phyloP scores from a whole-genome alignment of 192 early-diverging fungal species.

The Umbelopsis sp. region DNA sequence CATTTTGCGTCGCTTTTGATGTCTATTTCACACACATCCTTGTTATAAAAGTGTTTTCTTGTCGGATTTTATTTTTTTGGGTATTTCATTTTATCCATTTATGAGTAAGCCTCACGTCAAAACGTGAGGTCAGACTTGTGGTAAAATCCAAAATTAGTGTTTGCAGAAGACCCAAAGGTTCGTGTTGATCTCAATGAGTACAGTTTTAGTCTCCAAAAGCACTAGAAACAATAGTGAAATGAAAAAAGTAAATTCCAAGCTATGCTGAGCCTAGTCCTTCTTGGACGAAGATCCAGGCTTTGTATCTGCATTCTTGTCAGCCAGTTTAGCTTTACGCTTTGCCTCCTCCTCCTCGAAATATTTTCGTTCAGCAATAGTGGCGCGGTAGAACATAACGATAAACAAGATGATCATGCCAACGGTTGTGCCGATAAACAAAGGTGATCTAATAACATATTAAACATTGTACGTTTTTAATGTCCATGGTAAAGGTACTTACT shows the following conservation, averaged over 20 bases:
- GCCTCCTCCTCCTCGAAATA: background rate
- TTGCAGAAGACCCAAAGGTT: no score
- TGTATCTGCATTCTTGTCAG: constrained; percentile 4
- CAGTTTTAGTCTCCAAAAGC: no score
- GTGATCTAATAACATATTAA: background rate
- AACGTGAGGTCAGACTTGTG: no score
- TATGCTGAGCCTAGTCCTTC: background rate
- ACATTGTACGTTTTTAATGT: background rate
- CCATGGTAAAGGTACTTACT: background rate
- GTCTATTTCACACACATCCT: background rate
- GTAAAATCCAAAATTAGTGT: no score
- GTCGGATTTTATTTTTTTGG: background rate
- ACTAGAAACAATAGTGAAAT: background rate
- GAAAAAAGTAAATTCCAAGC: background rate
- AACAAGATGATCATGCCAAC: background rate
- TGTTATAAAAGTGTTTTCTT: background rate
- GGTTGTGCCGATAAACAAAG: background rate
- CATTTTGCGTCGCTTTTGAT: background rate
- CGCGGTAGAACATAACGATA: background rate
- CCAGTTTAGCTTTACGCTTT: background rate
- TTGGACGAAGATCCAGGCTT: background rate
- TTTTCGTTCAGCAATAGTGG: background rate
- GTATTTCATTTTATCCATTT: no score
- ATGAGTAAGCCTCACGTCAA: no score
- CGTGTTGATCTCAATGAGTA: no score